A percentile compares a stretch with the other conserved stretches of the same genome.
Conservation (phyloP, 2,329 filamentous ascomycete species). For the Ophiosphaerella herpotricha region DNA sequence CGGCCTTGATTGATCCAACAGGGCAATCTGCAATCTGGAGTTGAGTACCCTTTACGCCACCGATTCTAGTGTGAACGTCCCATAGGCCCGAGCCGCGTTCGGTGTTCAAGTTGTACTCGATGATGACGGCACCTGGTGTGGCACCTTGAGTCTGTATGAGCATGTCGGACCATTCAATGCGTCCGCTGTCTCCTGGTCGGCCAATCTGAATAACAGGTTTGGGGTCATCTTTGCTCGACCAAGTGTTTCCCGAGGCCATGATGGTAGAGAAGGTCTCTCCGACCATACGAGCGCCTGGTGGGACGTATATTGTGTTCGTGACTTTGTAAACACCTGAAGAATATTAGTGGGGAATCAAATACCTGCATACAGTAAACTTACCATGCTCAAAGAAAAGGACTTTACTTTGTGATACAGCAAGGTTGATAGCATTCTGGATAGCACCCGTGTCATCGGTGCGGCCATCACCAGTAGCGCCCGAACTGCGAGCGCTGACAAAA, state of each 20-base stretch:
- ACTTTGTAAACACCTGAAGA: constrained; percentile 55
- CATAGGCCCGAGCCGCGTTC: constrained; percentile 67
- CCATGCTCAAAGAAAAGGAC: constrained; percentile 65
- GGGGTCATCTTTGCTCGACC: constrained; percentile 58
- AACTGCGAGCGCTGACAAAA: constrained; percentile 61
- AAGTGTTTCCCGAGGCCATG: constrained; percentile 71
- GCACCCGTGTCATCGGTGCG: constrained; percentile 80
- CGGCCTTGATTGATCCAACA: constrained; percentile 65
- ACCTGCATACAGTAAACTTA: not conserved
- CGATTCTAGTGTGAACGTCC: constrained; percentile 87
- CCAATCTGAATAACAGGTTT: constrained; percentile 71
- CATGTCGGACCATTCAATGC: constrained; percentile 74
- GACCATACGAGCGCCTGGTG: constrained; percentile 76
- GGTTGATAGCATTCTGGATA: constrained; percentile 75
- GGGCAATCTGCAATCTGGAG: constrained; percentile 78
- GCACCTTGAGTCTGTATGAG: constrained; percentile 72
- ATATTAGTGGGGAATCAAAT: not conserved
- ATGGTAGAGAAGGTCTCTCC: constrained; percentile 86
- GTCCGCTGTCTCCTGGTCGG: constrained; percentile 65
- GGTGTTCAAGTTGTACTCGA: constrained; percentile 71
- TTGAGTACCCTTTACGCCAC: constrained; percentile 76
- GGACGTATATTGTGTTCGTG: constrained; percentile 61
- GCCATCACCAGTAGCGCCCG: constrained; percentile 75
- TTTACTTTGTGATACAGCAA: constrained; percentile 58
- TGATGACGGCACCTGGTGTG: constrained; percentile 70